Conservation (phyloP, 2,329 filamentous ascomycete species). For the Fusarium sororula region DNA sequence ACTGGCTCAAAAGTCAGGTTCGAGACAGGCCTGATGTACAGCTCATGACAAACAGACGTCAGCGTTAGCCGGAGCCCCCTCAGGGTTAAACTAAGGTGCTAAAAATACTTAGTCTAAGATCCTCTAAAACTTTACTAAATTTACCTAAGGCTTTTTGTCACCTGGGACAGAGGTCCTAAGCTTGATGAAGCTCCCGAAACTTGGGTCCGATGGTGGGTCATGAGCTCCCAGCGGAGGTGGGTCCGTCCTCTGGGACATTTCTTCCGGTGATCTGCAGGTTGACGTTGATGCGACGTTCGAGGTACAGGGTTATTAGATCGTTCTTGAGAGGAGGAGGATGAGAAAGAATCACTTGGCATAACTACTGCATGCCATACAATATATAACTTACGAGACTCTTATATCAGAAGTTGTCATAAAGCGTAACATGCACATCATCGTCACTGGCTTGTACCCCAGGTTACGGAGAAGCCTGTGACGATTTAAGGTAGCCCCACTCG, state of each 20-base stretch:
- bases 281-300: conserved; percentile 15
- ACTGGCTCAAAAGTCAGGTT: not conserved
- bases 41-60: conserved; percentile 6
- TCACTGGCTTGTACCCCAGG: not conserved
- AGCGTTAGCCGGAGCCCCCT: not conserved
- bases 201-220: conserved; percentile 34
- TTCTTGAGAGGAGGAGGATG: too few relatives aligned
- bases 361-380: not conserved
- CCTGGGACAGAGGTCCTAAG: too few relatives aligned
- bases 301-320: not conserved
- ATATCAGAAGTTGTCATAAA: conserved; percentile 9
- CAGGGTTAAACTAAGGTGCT: too few relatives aligned
- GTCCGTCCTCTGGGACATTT: conserved; percentile 24
- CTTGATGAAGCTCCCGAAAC: conserved; percentile 7
- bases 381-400: not conserved
- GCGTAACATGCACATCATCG: conserved; percentile 23
- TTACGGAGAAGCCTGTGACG: not conserved
- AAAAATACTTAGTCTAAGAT: too few relatives aligned
- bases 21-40: conserved; percentile 5
- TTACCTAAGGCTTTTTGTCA: too few relatives aligned
- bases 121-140: too few relatives aligned
- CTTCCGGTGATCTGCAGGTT: conserved; percentile 27
- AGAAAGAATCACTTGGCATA: not conserved
- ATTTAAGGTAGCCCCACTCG: conserved; percentile 21
- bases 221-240: conserved; percentile 17